Evolutionary conservation across 176 grass and related monocot genomes (phyloP).

Genomic region (Musa beccarii): DNA sequence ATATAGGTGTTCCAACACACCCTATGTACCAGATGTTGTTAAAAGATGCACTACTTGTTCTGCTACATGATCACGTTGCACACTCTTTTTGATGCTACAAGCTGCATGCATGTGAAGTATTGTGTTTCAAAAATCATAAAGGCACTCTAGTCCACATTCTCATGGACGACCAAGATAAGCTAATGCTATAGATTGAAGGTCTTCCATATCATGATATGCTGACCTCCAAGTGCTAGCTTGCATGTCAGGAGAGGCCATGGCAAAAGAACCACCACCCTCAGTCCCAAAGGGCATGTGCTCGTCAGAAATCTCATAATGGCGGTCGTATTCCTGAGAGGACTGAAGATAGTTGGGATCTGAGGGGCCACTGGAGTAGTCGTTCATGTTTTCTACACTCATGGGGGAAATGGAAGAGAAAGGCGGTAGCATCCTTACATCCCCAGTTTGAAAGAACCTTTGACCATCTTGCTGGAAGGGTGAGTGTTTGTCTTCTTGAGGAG

Average conservation of each 20-base stretch:
- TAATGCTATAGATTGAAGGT: conserved; percentile 54
- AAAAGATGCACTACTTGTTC: too few species aligned
- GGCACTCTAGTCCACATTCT: conserved; percentile 8
- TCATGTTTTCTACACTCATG: not conserved
- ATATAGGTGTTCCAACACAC: too few species aligned
- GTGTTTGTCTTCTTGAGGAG: conserved; percentile 23
- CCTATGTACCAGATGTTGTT: too few species aligned
- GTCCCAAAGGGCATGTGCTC: conserved; percentile 4
- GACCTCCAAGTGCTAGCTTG: conserved; percentile 46
- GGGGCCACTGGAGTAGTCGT: conserved; percentile 29
- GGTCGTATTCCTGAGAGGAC: conserved; percentile 33
- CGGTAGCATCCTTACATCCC: conserved; percentile 21
- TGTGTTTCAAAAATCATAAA: too few species aligned
- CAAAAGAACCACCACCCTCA: conserved; percentile 23
- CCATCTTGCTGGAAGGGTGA: conserved; percentile 7
- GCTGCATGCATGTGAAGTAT: too few species aligned
- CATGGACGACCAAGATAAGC: conserved; percentile 60
- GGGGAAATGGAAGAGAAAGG: conserved; percentile 12
- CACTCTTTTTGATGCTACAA: too few species aligned
- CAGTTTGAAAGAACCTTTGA: not conserved
- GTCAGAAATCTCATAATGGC: not conserved
- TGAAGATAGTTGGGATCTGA: conserved; percentile 6
- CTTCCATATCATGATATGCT: conserved; percentile 60
- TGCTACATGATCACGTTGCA: too few species aligned
- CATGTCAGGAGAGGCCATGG: conserved; percentile 9